Percentiles rank a stretch among this genome's conserved stretches.
Evolutionary conservation across 768 basidiomycete species (phyloP).

Genomic region (Naematelia encephala): DNA sequence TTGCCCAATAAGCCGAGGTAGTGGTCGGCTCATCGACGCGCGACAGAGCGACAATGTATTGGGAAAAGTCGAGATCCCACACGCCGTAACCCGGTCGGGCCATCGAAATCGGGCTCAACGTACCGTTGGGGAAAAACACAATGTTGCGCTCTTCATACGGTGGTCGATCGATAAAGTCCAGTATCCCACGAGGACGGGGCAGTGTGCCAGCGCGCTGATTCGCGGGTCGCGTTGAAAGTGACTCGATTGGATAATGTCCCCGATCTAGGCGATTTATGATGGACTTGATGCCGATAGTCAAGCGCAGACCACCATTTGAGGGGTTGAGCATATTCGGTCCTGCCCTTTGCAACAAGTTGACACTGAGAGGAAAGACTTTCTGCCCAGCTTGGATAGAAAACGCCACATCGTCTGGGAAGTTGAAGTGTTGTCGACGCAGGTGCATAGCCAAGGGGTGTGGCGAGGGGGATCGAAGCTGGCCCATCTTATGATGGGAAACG

Average conservation of each 20-base stretch:
- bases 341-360: constrained; percentile 19
- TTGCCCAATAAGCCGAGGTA: constrained; percentile 19
- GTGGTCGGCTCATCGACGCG: constrained; percentile 17
- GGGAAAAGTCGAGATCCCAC: constrained; percentile 40
- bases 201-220: background rate
- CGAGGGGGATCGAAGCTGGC: constrained; percentile 33
- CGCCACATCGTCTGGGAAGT: constrained; percentile 39
- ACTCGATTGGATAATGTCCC: constrained; percentile 2
- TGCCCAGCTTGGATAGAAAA: constrained; percentile 31
- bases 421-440: constrained; percentile 26
- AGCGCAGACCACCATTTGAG: constrained; percentile 24
- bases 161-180: constrained; percentile 34
- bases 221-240: background rate
- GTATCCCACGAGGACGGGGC: constrained; percentile 22
- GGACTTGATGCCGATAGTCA: constrained; percentile 17
- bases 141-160: constrained; percentile 40
- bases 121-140: constrained; percentile 33
- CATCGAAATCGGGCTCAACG: constrained; percentile 31
- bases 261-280: constrained; percentile 20
- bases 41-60: constrained; percentile 34
- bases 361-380: constrained; percentile 31
- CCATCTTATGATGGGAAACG: constrained; percentile 28
- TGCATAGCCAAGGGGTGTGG: constrained; percentile 37
- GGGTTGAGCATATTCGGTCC: constrained; percentile 15
- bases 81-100: constrained; percentile 40